Evolutionary conservation across 305 asterid species (phyloP).

Genomic region (Fraxinus paxiana): DNA sequence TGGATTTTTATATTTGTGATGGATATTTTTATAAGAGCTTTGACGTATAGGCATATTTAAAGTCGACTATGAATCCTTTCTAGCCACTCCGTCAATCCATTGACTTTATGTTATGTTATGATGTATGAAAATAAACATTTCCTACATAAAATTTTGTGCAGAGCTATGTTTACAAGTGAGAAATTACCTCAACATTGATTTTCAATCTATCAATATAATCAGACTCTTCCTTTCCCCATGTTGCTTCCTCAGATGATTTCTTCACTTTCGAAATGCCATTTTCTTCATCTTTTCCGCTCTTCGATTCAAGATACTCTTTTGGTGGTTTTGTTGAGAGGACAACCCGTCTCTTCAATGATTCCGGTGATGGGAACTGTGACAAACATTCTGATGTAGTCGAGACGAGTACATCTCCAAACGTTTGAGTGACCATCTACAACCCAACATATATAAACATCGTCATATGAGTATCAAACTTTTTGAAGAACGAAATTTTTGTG

Average conservation of each 20-base stretch:
- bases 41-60: not conserved
- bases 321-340: slow-evolving; percentile 79
- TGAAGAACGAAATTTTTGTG: not conserved
- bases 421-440: slow-evolving; percentile 55
- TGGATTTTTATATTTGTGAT: too few relatives aligned
- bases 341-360: slow-evolving; percentile 46
- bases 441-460: not conserved
- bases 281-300: slow-evolving; percentile 31
- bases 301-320: slow-evolving; percentile 50
- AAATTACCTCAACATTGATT: slow-evolving; percentile 23
- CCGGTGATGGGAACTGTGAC: slow-evolving; percentile 67
- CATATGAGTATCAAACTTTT: not conserved
- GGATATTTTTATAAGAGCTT: too few relatives aligned
- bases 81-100: not conserved
- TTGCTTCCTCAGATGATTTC: slow-evolving; percentile 40
- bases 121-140: not conserved
- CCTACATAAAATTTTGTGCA: not conserved
- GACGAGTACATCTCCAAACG: slow-evolving; percentile 50
- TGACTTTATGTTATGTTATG: not conserved
- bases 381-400: slow-evolving; percentile 40
- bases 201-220: slow-evolving; percentile 23
- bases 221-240: slow-evolving; percentile 65
- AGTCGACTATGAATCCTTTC: not conserved
- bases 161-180: not conserved
- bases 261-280: slow-evolving; percentile 26